Evolutionary conservation across 257 asterid genomes (phyloP), one percentile per base, ranked within the genome.

Genomic region (Nicotiana noctiflora): DNA sequence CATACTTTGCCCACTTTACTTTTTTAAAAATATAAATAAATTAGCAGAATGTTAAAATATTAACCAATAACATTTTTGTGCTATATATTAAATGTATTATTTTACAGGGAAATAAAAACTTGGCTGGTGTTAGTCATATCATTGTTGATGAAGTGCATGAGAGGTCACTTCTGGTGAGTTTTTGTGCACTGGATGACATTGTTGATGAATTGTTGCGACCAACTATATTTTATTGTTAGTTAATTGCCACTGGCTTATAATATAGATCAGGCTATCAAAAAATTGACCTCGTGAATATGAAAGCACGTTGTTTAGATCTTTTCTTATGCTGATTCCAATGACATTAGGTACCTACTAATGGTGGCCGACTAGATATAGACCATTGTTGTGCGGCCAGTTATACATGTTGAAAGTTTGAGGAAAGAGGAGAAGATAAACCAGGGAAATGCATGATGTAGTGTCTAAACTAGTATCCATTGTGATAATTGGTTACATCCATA

Each of bases 61-160:
- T 74, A 19, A 14, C 60, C 21, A 46, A 74, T 74, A 23, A 53
- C 84, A n/a, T 76, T 76, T 80, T 85, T 76, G 19, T 64, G 60
- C 64, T 68, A 13, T 57, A 59, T 59, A 56, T 67, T 82, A 19
- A 83, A 78, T 59, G 29, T 84, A 63, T 79, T 79, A 37, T 66
- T 85, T 83, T 86, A 87, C 97, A 95, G 99, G 98, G 99, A 68
- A 89, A 95, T 86, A 93, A 82, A 81, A 92, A 89, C 82, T 89
- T 95, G 86, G 84, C 87, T 80, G 96, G 92, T 83, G 84, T 95
- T 88, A 95, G 95, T 86, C 99, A 95, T 82, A 92, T 95, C 83
- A 85, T 95, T 84, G 98, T 95, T 79, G 99, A 95, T 89, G 99
- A 95, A 91, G 99, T 95, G 81, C 99, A 95, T 78, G 99, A 95